Evolutionary conservation across 345 rosid species (phyloP), one percentile per base, ranked within the genome.

Genomic region (Acer saccharum): DNA sequence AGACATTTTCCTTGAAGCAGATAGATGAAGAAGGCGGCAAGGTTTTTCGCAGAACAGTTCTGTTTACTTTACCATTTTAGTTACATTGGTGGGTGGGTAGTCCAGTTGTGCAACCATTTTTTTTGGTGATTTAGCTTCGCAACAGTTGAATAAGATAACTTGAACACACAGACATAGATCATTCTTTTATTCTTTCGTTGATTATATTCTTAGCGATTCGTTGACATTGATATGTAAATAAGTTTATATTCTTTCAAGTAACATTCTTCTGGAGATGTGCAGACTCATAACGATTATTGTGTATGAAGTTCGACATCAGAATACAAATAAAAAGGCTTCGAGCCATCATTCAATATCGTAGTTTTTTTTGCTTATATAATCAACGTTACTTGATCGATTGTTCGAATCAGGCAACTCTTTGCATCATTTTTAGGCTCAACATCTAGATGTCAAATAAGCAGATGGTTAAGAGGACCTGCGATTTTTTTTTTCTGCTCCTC

Each of bases 121-220:
- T 41, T 65, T 27, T 5, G 44, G 44, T 13, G 68, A 65, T 23
- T 64, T 64, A 23, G 63, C 32, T 6, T 29, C 8, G 17, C n/a
- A 10, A 44, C 27, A 43, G 32, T 16, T 10, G 72, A 68, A 43
- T 57, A 43, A 10, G 57, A 68, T 48, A 68, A 55, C 11, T 43
- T 4, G 55, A 43, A 68, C 18, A 68, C 18, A 11, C 55, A 27
- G 43, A 14, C 41, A 25, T 27, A 11, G 43, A 60, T 60, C 64
- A 60, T 58, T 72, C 46, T 60, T 73, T 73, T n/a, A 62, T 74
- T 74, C 69, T 74, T 74, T 74, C 1, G 25, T 74, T 21, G 60
- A 63, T 74, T 65, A 7, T 48, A 64, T 75, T 29, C 14, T 18
- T 65, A 17, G 61, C 4, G 1, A 64, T 64, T 61, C 68, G n/a